These are phyloP conservation scores for Oryza rufipogon DNA, from an alignment of 176 grass and related monocot genomes.

Conservation along the genomic window DNA sequence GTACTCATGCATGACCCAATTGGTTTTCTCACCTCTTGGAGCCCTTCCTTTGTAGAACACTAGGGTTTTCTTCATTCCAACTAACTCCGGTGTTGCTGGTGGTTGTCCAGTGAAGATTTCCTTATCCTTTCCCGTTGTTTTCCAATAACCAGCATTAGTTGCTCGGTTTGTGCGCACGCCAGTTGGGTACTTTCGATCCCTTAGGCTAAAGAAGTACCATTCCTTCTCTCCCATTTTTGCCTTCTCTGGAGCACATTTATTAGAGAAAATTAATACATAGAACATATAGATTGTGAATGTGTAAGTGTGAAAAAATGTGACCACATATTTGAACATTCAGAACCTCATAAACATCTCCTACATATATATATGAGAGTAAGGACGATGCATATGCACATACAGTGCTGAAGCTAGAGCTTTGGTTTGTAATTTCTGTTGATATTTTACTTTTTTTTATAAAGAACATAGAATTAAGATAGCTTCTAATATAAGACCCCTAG, in stretches of 20 bases:
- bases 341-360: background rate
- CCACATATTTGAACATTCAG: background rate
- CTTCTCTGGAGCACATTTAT: conserved; percentile 49
- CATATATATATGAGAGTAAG: background rate
- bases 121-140: conserved; percentile 82
- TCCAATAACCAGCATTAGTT: conserved; percentile 83
- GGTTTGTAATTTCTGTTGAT: background rate
- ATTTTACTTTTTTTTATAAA: background rate
- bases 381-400: background rate
- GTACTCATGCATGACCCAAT: conserved; percentile 96
- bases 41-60: conserved; percentile 98
- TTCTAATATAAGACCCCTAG: background rate
- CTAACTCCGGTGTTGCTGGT: conserved; percentile 30
- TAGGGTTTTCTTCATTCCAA: conserved; percentile 91
- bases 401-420: background rate
- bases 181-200: conserved; percentile 78
- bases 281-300: background rate
- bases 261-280: background rate
- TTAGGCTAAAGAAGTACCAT: conserved; percentile 92
- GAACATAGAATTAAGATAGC: background rate
- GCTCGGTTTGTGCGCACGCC: conserved; percentile 84
- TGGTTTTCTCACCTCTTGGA: conserved; percentile 82
- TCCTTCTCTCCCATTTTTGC: conserved; percentile 92
- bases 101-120: conserved; percentile 65
- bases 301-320: background rate